Percentiles rank a stretch among this genome's conserved stretches.
Evolutionary conservation across 768 basidiomycete species (phyloP).

Genomic region (Leucosporidium yakuticum): DNA sequence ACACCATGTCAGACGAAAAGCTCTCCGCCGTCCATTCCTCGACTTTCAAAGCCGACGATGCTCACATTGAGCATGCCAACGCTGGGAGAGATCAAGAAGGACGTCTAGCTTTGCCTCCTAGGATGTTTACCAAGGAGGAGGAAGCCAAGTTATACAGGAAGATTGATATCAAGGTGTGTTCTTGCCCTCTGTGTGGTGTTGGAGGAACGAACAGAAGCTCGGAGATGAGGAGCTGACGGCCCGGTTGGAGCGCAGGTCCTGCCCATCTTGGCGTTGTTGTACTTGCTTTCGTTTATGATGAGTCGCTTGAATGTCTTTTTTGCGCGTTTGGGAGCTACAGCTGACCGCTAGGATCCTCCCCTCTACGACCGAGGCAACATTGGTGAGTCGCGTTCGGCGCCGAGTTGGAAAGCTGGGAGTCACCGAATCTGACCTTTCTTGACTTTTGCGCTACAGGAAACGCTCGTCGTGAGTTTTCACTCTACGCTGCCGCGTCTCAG

Average conservation of each 20-base stretch:
- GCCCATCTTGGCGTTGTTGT: slow-evolving; percentile 7
- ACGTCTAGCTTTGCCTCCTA: neutral
- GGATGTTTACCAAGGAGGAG: neutral
- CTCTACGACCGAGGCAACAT: slow-evolving; percentile 15
- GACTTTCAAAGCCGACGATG: too few relatives aligned
- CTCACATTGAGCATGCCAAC: too few relatives aligned
- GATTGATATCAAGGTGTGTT: neutral
- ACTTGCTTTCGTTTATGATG: slow-evolving; percentile 24
- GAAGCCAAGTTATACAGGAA: neutral
- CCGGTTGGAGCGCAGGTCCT: neutral
- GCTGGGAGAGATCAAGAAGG: too few relatives aligned
- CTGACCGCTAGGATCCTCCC: neutral
- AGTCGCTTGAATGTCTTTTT: neutral
- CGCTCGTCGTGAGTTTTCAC: too few relatives aligned
- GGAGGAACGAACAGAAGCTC: neutral
- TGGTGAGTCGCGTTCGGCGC: neutral
- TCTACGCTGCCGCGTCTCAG: too few relatives aligned
- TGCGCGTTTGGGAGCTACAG: too few relatives aligned
- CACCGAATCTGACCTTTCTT: neutral
- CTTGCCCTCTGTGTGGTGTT: neutral
- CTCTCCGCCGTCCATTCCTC: too few relatives aligned
- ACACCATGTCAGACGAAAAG: too few relatives aligned
- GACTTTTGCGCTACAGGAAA: too few relatives aligned
- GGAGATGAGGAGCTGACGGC: neutral
- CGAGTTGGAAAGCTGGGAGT: too few relatives aligned